Base-by-base conservation (phyloP, 495 filamentous ascomycete species). In the Penicillium soppii region DNA sequence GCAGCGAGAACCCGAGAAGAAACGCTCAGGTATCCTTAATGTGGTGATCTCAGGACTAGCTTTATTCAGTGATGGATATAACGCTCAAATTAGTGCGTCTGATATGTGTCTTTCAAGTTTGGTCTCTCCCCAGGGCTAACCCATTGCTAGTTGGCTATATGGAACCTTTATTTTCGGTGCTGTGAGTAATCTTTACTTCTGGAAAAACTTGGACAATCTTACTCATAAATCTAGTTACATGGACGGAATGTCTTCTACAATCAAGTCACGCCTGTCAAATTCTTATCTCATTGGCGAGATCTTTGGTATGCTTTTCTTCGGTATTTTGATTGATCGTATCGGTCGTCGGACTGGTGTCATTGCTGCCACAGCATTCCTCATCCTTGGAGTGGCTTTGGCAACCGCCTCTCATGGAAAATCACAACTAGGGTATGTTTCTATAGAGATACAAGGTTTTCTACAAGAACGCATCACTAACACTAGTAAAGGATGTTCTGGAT, bases 401-500 rank as follows among this genome's bases (percentile, higher is more conserved):
- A 66, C 66, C 1, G 66, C 67, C 1, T 60, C 67, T 17, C 62
- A 63, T 37, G 66, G 66, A 8, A 58, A 38, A 5, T 56, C 65
- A 0, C 33, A 68, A 10, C 47, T 68, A 2, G 65, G 62, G 65
- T 68, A 56, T 5, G 48, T 17, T 3, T 0, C 19, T 2, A 32
- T 9, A 2, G 17, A 7, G 4, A n/a, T 4, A 13, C 10, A 0
- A 7, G 4, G 15, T n/a, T 38, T 5, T 1, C n/a, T n/a, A 39
- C 29, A 10, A 0, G n/a, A 33, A 10, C 5, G 2, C 7, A 25
- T 32, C 1, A 9, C 21, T 53, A 9, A 53, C 22, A 9, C 3
- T 20, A n/a, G n/a, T n/a, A n/a, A 12, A 62, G 67, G 0, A 73
- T 80, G 72, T 78, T 78, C 47, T 79, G 74, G 76, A 79, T 81